Evolutionary conservation across 2,329 filamentous ascomycete genomes (phyloP).

Genomic region (Colletotrichum ledebouriae): DNA sequence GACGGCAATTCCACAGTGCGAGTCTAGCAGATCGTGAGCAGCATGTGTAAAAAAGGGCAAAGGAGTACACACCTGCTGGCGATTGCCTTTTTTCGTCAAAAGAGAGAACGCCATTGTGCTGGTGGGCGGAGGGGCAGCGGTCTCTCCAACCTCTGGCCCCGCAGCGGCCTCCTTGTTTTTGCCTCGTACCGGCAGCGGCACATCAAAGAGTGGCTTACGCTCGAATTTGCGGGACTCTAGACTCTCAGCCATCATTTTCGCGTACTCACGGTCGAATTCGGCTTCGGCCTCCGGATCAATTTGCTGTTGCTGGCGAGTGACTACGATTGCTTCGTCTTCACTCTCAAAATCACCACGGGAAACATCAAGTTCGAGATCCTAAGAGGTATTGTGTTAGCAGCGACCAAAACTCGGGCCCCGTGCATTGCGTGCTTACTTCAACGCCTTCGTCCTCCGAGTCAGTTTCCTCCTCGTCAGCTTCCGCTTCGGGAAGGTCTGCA

Average conservation of each 20-base stretch:
- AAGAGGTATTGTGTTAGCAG: slow-evolving; percentile 38
- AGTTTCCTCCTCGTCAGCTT: slow-evolving; percentile 67
- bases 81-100: slow-evolving; percentile 94
- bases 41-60: not conserved
- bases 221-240: slow-evolving; percentile 96
- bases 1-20: slow-evolving; percentile 90
- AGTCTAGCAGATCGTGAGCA: slow-evolving; percentile 68
- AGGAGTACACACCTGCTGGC: slow-evolving; percentile 78
- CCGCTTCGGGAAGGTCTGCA: slow-evolving; percentile 71
- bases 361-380: slow-evolving; percentile 64
- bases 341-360: slow-evolving; percentile 73
- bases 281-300: slow-evolving; percentile 94
- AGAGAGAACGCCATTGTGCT: slow-evolving; percentile 96
- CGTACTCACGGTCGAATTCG: slow-evolving; percentile 97
- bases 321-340: slow-evolving; percentile 90
- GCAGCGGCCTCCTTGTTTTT: slow-evolving; percentile 58
- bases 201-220: slow-evolving; percentile 92
- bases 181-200: slow-evolving; percentile 91
- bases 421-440: slow-evolving; percentile 16
- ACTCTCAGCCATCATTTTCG: slow-evolving; percentile 98
- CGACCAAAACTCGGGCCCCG: too few species aligned
- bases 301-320: slow-evolving; percentile 90
- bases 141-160: slow-evolving; percentile 33
- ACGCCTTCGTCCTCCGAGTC: slow-evolving; percentile 46
- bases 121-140: slow-evolving; percentile 40